A percentile compares a stretch with the other conserved stretches of the same genome.
Evolutionary conservation across 768 basidiomycete genomes (phyloP).

Genomic region (Russula emetica): DNA sequence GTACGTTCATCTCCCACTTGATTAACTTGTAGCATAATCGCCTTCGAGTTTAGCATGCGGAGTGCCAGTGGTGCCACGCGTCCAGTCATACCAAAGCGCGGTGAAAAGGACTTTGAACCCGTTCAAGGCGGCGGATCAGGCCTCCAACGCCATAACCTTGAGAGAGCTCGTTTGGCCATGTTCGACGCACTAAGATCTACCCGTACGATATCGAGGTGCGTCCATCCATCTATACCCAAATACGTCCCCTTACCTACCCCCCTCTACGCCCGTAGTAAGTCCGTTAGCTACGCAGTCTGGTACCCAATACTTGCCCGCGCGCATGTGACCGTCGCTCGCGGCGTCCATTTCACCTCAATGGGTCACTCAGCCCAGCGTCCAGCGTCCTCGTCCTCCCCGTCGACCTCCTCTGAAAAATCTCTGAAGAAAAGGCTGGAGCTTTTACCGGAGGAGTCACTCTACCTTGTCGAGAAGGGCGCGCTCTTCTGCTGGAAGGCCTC

Average conservation of each 20-base stretch:
- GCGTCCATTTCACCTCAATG: constrained; percentile 77
- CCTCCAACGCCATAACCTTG: constrained; percentile 76
- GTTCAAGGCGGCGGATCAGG: constrained; percentile 57
- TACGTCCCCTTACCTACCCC: not conserved
- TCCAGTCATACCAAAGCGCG: constrained; percentile 87
- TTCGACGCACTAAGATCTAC: constrained; percentile 72
- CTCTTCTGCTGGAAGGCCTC: constrained; percentile 75
- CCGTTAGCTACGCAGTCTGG: constrained; percentile 80
- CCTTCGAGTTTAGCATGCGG: constrained; percentile 1
- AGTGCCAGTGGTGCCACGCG: constrained; percentile 40
- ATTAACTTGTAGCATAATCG: not conserved
- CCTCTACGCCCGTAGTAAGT: constrained; percentile 49
- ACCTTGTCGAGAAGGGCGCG: constrained; percentile 86
- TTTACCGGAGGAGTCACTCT: constrained; percentile 92
- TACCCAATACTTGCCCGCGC: constrained; percentile 58
- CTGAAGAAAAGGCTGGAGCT: constrained; percentile 69
- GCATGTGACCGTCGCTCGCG: constrained; percentile 67
- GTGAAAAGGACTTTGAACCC: constrained; percentile 98
- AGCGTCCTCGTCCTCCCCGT: constrained; percentile 19
- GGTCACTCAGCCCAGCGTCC: constrained; percentile 70
- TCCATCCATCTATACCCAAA: constrained; percentile 1
- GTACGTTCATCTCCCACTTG: constrained; percentile 37
- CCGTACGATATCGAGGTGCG: constrained; percentile 72
- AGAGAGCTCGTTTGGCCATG: constrained; percentile 79
- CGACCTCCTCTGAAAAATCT: constrained; percentile 37